Conservation (phyloP, 108 stramenopile species). For the Pinguiococcus pyrenoidosus region DNA sequence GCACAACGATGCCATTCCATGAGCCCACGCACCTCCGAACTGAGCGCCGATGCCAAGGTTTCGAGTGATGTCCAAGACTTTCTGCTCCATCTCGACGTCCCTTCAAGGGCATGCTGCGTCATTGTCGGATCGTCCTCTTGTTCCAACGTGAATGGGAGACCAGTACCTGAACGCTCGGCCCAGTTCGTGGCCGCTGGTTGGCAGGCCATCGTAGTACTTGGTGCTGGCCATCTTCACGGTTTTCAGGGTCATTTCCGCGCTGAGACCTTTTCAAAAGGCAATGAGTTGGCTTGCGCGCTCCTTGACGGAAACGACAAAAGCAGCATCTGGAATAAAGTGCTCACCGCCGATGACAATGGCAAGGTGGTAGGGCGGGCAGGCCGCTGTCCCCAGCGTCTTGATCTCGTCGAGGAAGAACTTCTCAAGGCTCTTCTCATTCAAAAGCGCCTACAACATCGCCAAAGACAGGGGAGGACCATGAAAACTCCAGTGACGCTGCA, state of each 20-base stretch:
- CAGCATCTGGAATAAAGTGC: too few species aligned
- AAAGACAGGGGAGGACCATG: too few species aligned
- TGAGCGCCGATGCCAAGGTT: conserved; percentile 86
- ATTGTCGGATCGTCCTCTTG: too few species aligned
- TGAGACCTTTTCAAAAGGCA: conserved; percentile 47
- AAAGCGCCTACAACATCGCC: too few species aligned
- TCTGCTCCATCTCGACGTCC: conserved; percentile 69
- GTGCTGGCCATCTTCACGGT: conserved; percentile 84
- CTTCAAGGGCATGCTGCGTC: too few species aligned
- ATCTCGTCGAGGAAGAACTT: conserved; percentile 74
- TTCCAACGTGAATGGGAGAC: too few species aligned
- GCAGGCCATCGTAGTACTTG: conserved; percentile 73
- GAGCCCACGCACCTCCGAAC: too few species aligned
- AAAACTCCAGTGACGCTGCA: too few species aligned
- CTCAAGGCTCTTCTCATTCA: conserved; percentile 70
- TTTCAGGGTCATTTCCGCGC: conserved; percentile 78
- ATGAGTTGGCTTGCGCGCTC: background rate
- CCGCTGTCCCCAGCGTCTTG: conserved; percentile 81
- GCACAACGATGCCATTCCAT: too few species aligned
- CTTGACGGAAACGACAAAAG: background rate
- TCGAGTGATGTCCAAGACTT: conserved; percentile 71
- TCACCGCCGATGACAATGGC: conserved; percentile 89
- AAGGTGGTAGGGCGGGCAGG: conserved; percentile 89
- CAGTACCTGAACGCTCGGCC: conserved; percentile 89
- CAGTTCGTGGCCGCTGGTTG: conserved; percentile 63